Evolutionary conservation across 2,329 filamentous ascomycete species (phyloP).

Genomic region (Aspergillus aculeatinus): DNA sequence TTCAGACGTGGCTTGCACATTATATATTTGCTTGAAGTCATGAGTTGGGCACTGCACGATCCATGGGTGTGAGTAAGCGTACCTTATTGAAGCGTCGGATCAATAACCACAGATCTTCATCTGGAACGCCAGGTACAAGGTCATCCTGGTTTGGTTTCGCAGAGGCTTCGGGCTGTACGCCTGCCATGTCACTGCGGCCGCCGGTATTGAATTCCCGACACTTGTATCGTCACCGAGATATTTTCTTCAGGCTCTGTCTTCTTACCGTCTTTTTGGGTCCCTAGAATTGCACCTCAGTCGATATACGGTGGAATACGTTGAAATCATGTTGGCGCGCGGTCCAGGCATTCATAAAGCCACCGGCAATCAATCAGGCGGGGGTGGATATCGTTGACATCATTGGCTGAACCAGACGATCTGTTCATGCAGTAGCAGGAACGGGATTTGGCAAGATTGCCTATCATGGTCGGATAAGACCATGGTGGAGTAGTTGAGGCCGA

Average conservation of each 20-base stretch:
- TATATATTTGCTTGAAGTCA: slow-evolving; percentile 58
- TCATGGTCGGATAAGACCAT: background rate
- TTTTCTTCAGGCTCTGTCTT: background rate
- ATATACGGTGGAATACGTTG: background rate
- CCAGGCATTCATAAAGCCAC: background rate
- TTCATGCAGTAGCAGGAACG: background rate
- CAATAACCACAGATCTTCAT: slow-evolving; percentile 72
- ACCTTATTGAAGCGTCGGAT: slow-evolving; percentile 74
- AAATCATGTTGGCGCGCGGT: background rate
- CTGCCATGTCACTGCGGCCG: background rate
- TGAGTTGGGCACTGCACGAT: background rate
- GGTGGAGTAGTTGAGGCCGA: background rate
- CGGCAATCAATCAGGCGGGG: background rate
- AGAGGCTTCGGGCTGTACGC: background rate
- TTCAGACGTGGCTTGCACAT: slow-evolving; percentile 65
- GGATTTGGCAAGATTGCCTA: background rate
- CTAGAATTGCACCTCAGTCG: background rate
- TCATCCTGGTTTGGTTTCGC: background rate
- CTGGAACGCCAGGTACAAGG: background rate
- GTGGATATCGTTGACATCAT: background rate
- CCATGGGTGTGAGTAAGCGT: slow-evolving; percentile 5
- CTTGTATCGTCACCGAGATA: background rate
- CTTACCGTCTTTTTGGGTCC: background rate
- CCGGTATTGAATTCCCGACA: background rate
- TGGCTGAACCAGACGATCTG: background rate